phyloP scores from a whole-genome alignment of 208 protist species.

The Wallacemonas sp. region DNA sequence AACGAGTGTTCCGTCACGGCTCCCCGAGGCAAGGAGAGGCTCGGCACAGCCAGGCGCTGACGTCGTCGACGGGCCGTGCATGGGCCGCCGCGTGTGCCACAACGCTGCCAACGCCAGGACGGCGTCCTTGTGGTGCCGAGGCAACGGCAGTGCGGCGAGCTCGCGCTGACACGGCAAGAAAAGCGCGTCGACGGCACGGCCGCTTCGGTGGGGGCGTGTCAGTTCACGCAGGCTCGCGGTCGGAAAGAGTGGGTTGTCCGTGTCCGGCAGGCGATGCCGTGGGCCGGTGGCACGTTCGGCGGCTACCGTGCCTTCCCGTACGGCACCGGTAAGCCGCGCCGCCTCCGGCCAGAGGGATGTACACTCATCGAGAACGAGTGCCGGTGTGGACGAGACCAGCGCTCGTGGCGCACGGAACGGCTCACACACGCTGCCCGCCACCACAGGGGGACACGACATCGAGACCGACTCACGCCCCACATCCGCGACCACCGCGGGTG shows the following conservation, averaged over 20 bases:
- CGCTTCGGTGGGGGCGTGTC: too few species aligned
- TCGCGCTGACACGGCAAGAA: too few species aligned
- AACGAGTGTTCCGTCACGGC: slow-evolving; percentile 54
- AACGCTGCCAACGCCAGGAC: slow-evolving; percentile 50
- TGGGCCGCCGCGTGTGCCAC: slow-evolving; percentile 2
- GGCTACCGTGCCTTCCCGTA: background rate
- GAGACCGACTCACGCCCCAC: background rate
- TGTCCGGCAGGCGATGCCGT: background rate
- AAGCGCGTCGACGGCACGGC: background rate
- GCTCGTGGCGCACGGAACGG: background rate
- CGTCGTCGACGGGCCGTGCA: background rate
- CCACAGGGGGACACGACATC: background rate
- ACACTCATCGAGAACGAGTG: background rate
- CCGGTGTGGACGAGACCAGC: slow-evolving; percentile 4
- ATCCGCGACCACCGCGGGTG: background rate
- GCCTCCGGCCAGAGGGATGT: background rate
- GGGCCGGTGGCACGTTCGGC: too few species aligned
- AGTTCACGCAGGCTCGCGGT: background rate
- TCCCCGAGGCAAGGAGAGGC: slow-evolving; percentile 40
- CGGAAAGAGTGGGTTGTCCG: background rate
- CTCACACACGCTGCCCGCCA: background rate
- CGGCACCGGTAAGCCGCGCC: background rate
- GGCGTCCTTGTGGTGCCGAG: slow-evolving; percentile 51
- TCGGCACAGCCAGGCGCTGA: background rate
- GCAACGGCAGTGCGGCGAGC: slow-evolving; percentile 13